A percentile compares a stretch with the other conserved stretches of the same genome.
Evolutionary conservation across 2,329 filamentous ascomycete genomes (phyloP).

Genomic region (Fusarium keratoplasticum): DNA sequence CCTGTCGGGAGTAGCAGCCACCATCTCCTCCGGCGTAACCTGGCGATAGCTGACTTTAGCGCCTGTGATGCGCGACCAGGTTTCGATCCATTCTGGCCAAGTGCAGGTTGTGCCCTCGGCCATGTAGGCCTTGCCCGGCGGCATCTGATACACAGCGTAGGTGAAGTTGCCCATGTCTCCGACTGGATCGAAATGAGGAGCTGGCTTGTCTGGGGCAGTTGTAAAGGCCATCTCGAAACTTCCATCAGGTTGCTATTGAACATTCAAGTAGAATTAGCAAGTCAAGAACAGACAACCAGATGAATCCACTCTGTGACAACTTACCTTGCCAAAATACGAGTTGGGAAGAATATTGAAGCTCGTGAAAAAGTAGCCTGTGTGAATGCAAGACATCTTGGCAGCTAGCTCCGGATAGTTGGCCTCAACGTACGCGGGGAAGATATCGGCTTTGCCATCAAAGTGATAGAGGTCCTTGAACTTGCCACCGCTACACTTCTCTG

Average conservation of each 20-base stretch:
- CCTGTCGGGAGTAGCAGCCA: conserved; percentile 50
- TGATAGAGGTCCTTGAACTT: conserved; percentile 62
- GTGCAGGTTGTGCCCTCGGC: conserved; percentile 58
- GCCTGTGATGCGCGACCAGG: conserved; percentile 55
- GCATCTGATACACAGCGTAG: conserved; percentile 62
- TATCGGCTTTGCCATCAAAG: conserved; percentile 64
- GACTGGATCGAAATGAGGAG: conserved; percentile 61
- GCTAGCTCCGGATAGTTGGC: conserved; percentile 57
- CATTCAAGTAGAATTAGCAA: background rate
- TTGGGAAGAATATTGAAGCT: conserved; percentile 60
- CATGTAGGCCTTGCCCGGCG: conserved; percentile 61
- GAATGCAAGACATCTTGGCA: conserved; percentile 63
- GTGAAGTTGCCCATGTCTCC: conserved; percentile 60
- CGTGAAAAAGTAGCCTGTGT: conserved; percentile 61
- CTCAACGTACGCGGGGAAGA: conserved; percentile 59
- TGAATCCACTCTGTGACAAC: conserved; percentile 1
- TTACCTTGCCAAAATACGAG: conserved; percentile 60
- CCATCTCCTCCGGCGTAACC: conserved; percentile 55
- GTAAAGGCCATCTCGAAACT: conserved; percentile 61
- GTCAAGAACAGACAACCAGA: background rate
- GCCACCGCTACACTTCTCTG: conserved; percentile 58
- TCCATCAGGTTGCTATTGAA: conserved; percentile 51
- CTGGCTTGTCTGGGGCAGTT: conserved; percentile 50
- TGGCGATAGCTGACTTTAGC: conserved; percentile 53
- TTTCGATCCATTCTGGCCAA: conserved; percentile 58